These are phyloP conservation scores for Colletotrichum incanum DNA, from an alignment of 2,329 filamentous ascomycete species.

Conservation along the genomic window DNA sequence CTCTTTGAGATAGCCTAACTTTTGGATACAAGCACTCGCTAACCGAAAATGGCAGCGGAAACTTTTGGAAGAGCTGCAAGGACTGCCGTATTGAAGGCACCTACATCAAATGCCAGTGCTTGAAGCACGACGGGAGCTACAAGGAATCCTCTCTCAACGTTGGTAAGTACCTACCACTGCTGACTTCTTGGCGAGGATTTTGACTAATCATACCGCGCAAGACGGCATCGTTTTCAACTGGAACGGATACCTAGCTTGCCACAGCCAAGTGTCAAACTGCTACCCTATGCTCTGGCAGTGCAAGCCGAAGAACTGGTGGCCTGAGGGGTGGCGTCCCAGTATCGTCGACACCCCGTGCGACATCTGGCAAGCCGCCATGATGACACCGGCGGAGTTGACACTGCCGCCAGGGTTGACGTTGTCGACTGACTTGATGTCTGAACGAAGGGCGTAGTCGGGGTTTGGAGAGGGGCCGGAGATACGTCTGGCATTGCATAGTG, in stretches of 20 bases:
- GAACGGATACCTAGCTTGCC: constrained; percentile 37
- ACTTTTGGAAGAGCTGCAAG: constrained; percentile 32
- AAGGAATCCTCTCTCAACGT: constrained; percentile 29
- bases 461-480: not conserved
- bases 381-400: not conserved
- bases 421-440: not conserved
- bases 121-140: constrained; percentile 4
- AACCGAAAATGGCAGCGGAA: not conserved
- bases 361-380: constrained; percentile 20
- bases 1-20: not conserved
- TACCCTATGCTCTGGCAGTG: constrained; percentile 23
- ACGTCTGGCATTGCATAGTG: constrained; percentile 6
- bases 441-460: not conserved
- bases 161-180: constrained; percentile 2
- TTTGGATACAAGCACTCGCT: not conserved
- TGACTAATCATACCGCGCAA: not conserved
- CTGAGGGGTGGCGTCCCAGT: constrained; percentile 15
- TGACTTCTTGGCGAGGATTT: not conserved
- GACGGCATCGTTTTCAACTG: constrained; percentile 31
- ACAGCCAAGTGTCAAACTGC: constrained; percentile 27
- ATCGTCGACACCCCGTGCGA: constrained; percentile 23
- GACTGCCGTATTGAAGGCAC: constrained; percentile 15
- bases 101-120: constrained; percentile 27
- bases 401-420: not conserved
- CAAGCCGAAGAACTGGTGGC: constrained; percentile 31